phyloP scores from a whole-genome alignment of 495 filamentous ascomycete species.

The Penicillium herquei region DNA sequence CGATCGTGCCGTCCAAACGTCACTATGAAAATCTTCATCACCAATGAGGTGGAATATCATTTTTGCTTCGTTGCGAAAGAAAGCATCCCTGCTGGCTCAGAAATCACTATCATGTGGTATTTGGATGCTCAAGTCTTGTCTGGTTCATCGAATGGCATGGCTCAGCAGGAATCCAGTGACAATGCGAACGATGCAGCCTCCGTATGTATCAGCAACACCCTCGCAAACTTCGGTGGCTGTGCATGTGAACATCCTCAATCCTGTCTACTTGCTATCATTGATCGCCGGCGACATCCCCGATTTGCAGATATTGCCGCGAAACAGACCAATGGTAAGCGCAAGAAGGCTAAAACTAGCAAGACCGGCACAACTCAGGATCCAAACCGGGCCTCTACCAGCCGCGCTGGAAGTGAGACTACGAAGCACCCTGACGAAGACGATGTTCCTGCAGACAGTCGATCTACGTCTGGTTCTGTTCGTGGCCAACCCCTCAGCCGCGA shows the following conservation, averaged over 20 bases:
- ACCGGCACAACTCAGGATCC: conserved; percentile 63
- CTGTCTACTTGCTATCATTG: conserved; percentile 73
- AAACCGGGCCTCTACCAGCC: conserved; percentile 69
- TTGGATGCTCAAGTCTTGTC: conserved; percentile 46
- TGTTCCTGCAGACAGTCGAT: conserved; percentile 51
- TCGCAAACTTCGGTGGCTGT: conserved; percentile 86
- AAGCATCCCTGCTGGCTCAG: conserved; percentile 60
- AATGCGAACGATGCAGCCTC: conserved; percentile 47
- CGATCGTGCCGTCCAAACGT: conserved; percentile 88
- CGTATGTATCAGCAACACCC: conserved; percentile 66
- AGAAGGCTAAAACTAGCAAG: conserved; percentile 58
- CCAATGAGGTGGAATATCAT: conserved; percentile 71
- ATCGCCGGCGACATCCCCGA: conserved; percentile 59
- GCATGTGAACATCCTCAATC: conserved; percentile 66
- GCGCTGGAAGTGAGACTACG: conserved; percentile 71
- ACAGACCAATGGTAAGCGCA: conserved; percentile 46
- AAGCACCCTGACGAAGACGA: conserved; percentile 53
- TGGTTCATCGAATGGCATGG: conserved; percentile 43
- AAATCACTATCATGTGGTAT: conserved; percentile 69
- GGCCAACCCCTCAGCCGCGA: conserved; percentile 81
- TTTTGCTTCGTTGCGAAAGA: conserved; percentile 85
- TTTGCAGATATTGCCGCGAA: conserved; percentile 32
- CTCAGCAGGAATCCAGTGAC: conserved; percentile 45
- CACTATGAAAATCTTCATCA: conserved; percentile 74
- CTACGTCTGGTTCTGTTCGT: conserved; percentile 69